Percentiles rank a stretch among this genome's conserved stretches.
Conservation (phyloP, 1,139 yeast species). For the Hyphopichia wangnamkhiaoensis region DNA sequence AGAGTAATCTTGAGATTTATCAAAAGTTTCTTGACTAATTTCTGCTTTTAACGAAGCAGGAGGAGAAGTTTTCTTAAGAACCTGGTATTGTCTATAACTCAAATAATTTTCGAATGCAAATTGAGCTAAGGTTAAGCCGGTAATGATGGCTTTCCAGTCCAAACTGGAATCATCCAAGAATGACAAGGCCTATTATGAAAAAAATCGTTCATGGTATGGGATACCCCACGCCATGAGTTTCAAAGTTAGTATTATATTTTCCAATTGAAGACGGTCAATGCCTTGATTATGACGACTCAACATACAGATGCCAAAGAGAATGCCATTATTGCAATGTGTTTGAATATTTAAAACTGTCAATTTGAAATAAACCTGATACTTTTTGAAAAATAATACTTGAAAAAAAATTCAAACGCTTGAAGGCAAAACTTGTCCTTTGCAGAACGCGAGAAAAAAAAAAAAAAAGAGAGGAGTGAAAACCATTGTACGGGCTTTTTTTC, state of each 20-base stretch:
- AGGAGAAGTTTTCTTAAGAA: slow-evolving; percentile 52
- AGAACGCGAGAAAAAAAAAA: neutral
- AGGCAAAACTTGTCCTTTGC: neutral
- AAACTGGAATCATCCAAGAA: slow-evolving; percentile 48
- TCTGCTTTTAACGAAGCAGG: slow-evolving; percentile 68
- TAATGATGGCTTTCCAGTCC: slow-evolving; percentile 75
- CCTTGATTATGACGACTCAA: slow-evolving; percentile 1
- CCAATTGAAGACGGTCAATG: neutral
- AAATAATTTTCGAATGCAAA: slow-evolving; percentile 74
- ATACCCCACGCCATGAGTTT: no score
- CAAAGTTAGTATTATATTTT: slow-evolving; percentile 9
- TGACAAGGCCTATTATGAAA: slow-evolving; percentile 24
- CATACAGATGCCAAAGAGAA: slow-evolving; percentile 9
- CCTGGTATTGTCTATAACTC: slow-evolving; percentile 74
- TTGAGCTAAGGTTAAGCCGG: slow-evolving; percentile 77
- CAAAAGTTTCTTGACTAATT: slow-evolving; percentile 70
- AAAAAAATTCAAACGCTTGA: neutral
- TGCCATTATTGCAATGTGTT: slow-evolving; percentile 2
- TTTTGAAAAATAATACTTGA: no score
- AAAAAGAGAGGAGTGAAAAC: no score
- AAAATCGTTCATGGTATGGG: no score
- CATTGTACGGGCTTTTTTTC: no score
- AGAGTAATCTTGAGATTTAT: slow-evolving; percentile 77
- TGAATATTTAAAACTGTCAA: neutral
- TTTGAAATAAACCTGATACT: no score